A percentile compares a stretch with the other conserved stretches of the same genome.
phyloP scores from a whole-genome alignment of 345 rosid species.

The Lagerstroemia speciosa region DNA sequence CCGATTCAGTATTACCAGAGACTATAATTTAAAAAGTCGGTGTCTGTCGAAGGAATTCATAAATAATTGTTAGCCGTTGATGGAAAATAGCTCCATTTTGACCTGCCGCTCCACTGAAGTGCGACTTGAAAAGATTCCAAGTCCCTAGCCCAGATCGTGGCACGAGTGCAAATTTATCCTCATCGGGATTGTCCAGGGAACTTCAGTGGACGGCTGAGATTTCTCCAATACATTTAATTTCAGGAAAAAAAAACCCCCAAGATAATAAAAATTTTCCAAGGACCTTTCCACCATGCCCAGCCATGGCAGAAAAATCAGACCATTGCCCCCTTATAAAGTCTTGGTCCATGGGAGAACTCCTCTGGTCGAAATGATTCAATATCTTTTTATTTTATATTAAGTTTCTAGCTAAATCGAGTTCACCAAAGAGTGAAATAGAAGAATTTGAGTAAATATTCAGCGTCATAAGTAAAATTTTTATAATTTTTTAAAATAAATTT shows the following conservation, averaged over 20 bases:
- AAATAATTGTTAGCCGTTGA: not conserved
- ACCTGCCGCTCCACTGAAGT: not conserved
- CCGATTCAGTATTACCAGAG: not conserved
- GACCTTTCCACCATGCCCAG: not conserved
- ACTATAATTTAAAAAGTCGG: not conserved
- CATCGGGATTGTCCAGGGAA: not conserved
- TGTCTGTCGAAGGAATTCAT: too few species aligned
- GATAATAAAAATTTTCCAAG: not conserved
- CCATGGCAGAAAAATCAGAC: not conserved
- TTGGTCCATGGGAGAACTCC: too few species aligned
- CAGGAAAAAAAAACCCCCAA: not conserved
- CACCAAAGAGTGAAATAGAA: too few species aligned
- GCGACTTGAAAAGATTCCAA: not conserved
- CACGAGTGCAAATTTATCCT: not conserved
- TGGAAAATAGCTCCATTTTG: not conserved
- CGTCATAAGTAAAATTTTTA: not conserved
- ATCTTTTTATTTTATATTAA: too few species aligned
- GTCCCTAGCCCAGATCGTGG: not conserved
- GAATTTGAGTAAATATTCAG: not conserved
- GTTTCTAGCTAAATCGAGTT: too few species aligned
- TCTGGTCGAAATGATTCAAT: too few species aligned
- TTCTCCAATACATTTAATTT: not conserved
- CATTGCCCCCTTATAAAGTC: too few species aligned
- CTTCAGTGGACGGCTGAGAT: constrained; percentile 4
- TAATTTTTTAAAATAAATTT: not conserved